Evolutionary conservation across 2,329 filamentous ascomycete species (phyloP).

Genomic region (Dactylellina drechsleri): DNA sequence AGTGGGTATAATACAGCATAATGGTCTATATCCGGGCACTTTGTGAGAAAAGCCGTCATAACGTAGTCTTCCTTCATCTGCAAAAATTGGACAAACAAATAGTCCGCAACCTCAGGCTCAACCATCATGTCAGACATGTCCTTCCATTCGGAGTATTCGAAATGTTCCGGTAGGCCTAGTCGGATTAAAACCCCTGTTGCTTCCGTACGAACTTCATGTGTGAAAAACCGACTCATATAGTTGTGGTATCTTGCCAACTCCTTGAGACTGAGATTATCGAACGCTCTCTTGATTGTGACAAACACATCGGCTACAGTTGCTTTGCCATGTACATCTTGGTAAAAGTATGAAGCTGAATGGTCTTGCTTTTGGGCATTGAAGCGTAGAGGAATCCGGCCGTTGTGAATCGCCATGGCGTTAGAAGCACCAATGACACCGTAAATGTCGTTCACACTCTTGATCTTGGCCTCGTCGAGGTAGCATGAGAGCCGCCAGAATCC

Average conservation of each 20-base stretch:
- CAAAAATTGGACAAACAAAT: background rate
- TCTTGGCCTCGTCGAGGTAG: constrained; percentile 1
- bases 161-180: background rate
- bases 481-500: constrained; percentile 1
- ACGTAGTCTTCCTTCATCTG: constrained; percentile 7
- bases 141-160: background rate
- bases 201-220: background rate
- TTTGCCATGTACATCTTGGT: background rate
- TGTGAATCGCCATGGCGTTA: background rate
- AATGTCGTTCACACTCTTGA: constrained; percentile 8
- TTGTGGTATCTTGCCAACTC: background rate
- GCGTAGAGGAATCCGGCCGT: background rate
- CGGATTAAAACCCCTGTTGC: background rate
- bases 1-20: background rate
- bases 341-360: background rate
- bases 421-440: constrained; percentile 8
- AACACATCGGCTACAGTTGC: background rate
- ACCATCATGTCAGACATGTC: background rate
- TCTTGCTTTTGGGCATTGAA: background rate
- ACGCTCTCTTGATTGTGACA: background rate
- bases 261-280: background rate
- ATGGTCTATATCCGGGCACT: constrained; percentile 5
- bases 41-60: background rate
- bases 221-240: constrained; percentile 11
- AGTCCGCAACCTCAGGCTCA: constrained; percentile 3